A percentile compares a stretch with the other conserved stretches of the same genome.
phyloP scores from a whole-genome alignment of 345 rosid genomes.

The Populus deltoides region DNA sequence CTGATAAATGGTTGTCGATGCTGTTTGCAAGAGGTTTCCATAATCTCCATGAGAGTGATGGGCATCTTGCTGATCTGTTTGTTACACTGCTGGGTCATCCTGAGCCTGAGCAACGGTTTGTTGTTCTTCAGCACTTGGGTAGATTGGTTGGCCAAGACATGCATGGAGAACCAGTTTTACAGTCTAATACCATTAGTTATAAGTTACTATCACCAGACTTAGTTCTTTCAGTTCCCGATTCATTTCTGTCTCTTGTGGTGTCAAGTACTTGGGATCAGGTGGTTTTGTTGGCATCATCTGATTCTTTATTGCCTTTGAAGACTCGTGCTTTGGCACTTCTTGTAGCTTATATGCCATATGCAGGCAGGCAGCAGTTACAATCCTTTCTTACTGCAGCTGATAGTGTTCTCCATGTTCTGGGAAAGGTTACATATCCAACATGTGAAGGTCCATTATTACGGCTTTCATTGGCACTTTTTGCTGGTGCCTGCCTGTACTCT shows the following conservation, averaged over 20 bases:
- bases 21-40: slow-evolving; percentile 45
- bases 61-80: slow-evolving; percentile 54
- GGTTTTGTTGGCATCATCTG: slow-evolving; percentile 60
- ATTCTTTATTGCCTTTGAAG: slow-evolving; percentile 48
- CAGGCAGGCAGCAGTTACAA: slow-evolving; percentile 49
- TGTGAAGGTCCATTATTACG: slow-evolving; percentile 60
- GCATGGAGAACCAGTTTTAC: slow-evolving; percentile 30
- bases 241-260: slow-evolving; percentile 48
- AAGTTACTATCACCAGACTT: slow-evolving; percentile 37
- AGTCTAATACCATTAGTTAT: slow-evolving; percentile 30
- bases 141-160: slow-evolving; percentile 58
- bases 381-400: slow-evolving; percentile 65
- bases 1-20: slow-evolving; percentile 65
- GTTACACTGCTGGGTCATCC: slow-evolving; percentile 54
- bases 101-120: slow-evolving; percentile 78
- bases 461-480: slow-evolving; percentile 66
- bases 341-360: slow-evolving; percentile 59
- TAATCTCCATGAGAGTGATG: slow-evolving; percentile 45
- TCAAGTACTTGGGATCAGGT: slow-evolving; percentile 73
- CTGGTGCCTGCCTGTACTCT: slow-evolving; percentile 70
- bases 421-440: slow-evolving; percentile 44
- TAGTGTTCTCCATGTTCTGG: slow-evolving; percentile 53
- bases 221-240: slow-evolving; percentile 38
- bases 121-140: slow-evolving; percentile 63
- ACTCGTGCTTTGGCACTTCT: slow-evolving; percentile 64